These are phyloP conservation scores for Prunus mira DNA, from an alignment of 306 rosid species.

Conservation along the genomic window DNA sequence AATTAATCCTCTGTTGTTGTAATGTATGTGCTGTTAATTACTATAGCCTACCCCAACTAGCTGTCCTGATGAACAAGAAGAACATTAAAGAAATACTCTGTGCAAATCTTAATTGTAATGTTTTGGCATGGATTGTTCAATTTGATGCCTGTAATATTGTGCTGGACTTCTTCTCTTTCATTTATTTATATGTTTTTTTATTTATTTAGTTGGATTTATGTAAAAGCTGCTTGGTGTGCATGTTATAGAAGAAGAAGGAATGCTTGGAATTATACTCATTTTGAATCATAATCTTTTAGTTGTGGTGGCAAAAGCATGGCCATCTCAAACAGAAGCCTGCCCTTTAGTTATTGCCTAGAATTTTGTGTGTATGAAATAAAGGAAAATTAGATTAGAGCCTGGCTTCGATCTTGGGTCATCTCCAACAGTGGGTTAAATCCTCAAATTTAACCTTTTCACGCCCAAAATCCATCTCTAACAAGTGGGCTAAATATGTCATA, in stretches of 20 bases:
- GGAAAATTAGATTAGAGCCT: too few species aligned
- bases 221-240: not conserved
- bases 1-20: not conserved
- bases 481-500: too few species aligned
- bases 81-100: constrained; percentile 27
- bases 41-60: constrained; percentile 24
- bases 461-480: too few species aligned
- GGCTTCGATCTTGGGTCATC: too few species aligned
- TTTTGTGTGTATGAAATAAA: too few species aligned
- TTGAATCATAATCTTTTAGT: not conserved
- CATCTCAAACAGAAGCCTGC: not conserved
- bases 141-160: constrained; percentile 15
- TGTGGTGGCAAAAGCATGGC: not conserved
- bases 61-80: constrained; percentile 17
- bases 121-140: constrained; percentile 19
- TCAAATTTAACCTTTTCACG: too few species aligned
- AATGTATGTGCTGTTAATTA: constrained; percentile 7
- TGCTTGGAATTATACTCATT: not conserved
- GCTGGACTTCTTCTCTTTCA: constrained; percentile 6
- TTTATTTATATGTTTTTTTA: not conserved
- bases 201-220: not conserved
- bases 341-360: too few species aligned
- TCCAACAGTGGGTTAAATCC: too few species aligned
- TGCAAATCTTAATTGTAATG: constrained; percentile 27
- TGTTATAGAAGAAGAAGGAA: not conserved